Base-by-base conservation (phyloP, 345 rosid species). In the Gynandropsis gynandra region DNA sequence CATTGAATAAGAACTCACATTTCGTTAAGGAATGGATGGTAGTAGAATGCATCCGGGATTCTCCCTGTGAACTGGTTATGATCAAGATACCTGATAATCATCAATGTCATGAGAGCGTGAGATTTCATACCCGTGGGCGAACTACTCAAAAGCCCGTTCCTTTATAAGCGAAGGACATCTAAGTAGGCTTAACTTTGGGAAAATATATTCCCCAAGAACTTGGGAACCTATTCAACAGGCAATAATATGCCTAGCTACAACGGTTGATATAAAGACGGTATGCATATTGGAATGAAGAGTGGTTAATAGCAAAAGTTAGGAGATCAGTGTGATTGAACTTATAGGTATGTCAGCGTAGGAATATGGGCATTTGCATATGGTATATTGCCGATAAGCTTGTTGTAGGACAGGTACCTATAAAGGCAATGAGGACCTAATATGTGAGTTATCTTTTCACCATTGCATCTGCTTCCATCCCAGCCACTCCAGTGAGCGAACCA, bases 381-480 rank as follows among this genome's bases (percentile, higher is more conserved):
- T 59, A 87, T 80, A 20, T 62, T 58, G 58, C 96, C 96, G 6
- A 89, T 68, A 72, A 90, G 80, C 72, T 79, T 90, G 69, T 90
- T 90, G 68, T 76, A 64, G 7, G 98, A 90, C 36, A 90, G 79
- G 53, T 87, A 82, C 76, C 98, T 90, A 72, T 36, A 41, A 49
- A 51, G 52, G 47, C 50, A 50, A 50, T 24, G 2, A 5, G 2
- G 29, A 2, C 4, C 29, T n/a, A n/a, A n/a, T n/a, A n/a, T n/a
- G n/a, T n/a, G n/a, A n/a, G n/a, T n/a, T n/a, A n/a, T n/a, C n/a
- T n/a, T n/a, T n/a, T n/a, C n/a, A 92, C 98, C 58, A 82, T 56
- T 54, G 98, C 89, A 75, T 92, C 96, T 9, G 93, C 95, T 79
- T 87, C 98, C 87, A 92, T 82, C 59, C 93, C 96, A 58, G 79